Base-by-base conservation (phyloP, 768 basidiomycete genomes). In the Lactarius vividus region DNA sequence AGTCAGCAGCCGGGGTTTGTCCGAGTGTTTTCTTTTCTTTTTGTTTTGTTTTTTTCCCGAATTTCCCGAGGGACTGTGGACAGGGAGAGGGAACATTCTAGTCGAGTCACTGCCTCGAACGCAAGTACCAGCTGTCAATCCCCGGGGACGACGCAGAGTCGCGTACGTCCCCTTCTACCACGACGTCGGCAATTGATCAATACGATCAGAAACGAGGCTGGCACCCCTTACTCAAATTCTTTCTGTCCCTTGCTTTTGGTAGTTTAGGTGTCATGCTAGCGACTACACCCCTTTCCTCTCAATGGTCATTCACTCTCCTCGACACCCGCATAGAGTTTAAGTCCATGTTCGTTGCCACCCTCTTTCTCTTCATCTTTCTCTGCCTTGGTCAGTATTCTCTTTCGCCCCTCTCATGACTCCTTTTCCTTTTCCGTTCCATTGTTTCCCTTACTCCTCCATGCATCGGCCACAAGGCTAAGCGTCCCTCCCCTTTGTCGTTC, bases 291-390 rank as follows among this genome's bases (percentile, higher is more conserved):
- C 61, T 33, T 56, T 77, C 85, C 71, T 75, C 81, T 69, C 79
- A 84, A 68, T 79, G 84, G 72, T 77, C 83, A 37, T 62, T 69
- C 70, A 77, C 79, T 71, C 72, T 81, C 67, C 75, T 87, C 69
- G 75, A 83, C 69, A 80, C 80, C 69, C 85, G 84, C 73, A 80
- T 85, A 62, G 88, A 89, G 74, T 76, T 89, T 74, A 84, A 85
- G 77, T 88, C 88, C 70, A 79, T 90, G 72, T 82, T 93, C 76
- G 87, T 85, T 71, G 81, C 84, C 64, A 78, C 88, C 73, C 82
- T 92, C 71, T 85, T 88, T 72, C 77, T 83, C 76, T 84, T 88
- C 72, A 82, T 92, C 71, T 73, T 86, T 70, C 81, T 89, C 71
- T 81, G 92, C 71, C 82, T 94, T 57, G 92, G 92, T 91, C 71